These are phyloP conservation scores for Dentipellis fragilis DNA, from an alignment of 768 basidiomycete genomes.

Conservation along the genomic window DNA sequence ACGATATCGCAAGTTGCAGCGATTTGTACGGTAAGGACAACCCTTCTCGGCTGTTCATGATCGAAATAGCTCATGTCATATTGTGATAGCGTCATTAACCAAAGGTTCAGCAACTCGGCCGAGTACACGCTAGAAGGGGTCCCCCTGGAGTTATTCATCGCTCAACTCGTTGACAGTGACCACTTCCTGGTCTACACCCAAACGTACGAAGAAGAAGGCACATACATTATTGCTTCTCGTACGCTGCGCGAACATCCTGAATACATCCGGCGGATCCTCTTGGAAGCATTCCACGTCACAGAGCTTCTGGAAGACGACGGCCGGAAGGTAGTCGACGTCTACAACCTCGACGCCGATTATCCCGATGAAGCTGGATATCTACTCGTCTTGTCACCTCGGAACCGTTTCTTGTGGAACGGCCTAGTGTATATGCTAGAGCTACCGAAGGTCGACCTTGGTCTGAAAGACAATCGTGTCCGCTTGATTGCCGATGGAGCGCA, in stretches of 20 bases:
- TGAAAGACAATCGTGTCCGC: constrained; percentile 83
- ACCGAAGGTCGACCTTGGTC: constrained; percentile 68
- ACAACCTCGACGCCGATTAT: constrained; percentile 39
- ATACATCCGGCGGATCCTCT: constrained; percentile 67
- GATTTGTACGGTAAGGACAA: constrained; percentile 68
- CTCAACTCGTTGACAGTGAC: constrained; percentile 68
- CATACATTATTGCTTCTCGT: constrained; percentile 80
- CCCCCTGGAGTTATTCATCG: constrained; percentile 71
- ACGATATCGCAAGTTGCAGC: constrained; percentile 87
- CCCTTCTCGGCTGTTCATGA: neutral
- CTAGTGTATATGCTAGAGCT: constrained; percentile 71
- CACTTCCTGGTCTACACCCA: constrained; percentile 94
- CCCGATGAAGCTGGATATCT: constrained; percentile 65
- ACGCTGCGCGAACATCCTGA: constrained; percentile 70
- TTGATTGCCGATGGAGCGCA: constrained; percentile 86
- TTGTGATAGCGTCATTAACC: constrained; percentile 49
- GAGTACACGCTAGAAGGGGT: constrained; percentile 77
- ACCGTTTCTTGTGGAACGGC: constrained; percentile 88
- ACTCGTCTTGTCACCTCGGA: constrained; percentile 76
- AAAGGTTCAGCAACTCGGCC: constrained; percentile 87
- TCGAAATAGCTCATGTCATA: constrained; percentile 3
- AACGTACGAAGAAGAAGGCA: constrained; percentile 77
- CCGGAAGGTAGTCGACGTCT: constrained; percentile 31
- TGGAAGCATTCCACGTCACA: constrained; percentile 76
- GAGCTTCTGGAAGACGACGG: constrained; percentile 47